Evolutionary conservation across 2,329 filamentous ascomycete species (phyloP), one percentile per base, ranked within the genome.

Genomic region (Talaromyces albobiverticillius): DNA sequence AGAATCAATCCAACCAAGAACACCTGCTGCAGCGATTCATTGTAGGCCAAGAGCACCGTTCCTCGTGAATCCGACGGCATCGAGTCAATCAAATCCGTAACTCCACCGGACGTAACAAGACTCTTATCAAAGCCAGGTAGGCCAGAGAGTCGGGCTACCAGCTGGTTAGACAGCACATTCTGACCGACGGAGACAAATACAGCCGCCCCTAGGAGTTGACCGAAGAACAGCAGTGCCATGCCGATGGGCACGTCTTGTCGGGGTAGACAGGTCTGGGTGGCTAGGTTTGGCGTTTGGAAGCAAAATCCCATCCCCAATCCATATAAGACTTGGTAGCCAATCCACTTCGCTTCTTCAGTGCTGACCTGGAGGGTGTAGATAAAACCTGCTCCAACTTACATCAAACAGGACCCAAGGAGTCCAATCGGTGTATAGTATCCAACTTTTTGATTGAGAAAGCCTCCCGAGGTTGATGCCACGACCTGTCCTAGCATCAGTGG

Each of bases 401-500:
- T 54, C 16, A 71, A 20, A 14, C 56, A 59, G 6, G 61, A 57
- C 1, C 67, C 66, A 6, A 65, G 8, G 5, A 61, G 45, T 52
- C 67, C 57, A 14, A 67, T 38, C 11, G 64, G 66, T 6, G 59
- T 56, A 40, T 60, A 62, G n/a, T 66, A 57, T 20, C 67, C 67
- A 45, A 58, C 58, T 45, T 59, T 54, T 4, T 61, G 60, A 26
- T 69, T 60, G 10, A 61, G 43, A 5, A 43, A 58, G 16, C 70
- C 70, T 5, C 60, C 59, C 13, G 62, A 41, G 45, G 69, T 55
- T 3, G 61, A 62, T 48, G 60, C 62, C 14, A 72, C 45, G 16
- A 59, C 56, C 40, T 61, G 57, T 3, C 62, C 63, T 6, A 77
- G 53, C 7, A 78, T 68, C 22, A 74, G 59, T n/a, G 76, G 69